A percentile compares a stretch with the other conserved stretches of the same genome.
Evolutionary conservation across 768 basidiomycete species (phyloP).

Genomic region (Macrolepiota fuliginosa): DNA sequence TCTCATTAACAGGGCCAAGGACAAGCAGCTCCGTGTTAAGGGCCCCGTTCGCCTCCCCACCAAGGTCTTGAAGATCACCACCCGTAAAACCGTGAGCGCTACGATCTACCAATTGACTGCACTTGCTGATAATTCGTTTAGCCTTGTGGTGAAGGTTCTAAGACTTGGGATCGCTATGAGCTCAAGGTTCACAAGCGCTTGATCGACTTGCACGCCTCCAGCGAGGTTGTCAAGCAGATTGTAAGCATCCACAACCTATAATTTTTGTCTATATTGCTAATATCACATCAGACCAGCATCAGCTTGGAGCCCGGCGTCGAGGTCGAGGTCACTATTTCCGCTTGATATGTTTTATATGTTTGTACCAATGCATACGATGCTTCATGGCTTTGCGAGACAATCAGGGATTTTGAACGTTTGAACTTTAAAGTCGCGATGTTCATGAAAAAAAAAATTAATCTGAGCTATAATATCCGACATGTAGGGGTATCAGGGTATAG

Average conservation of each 20-base stretch:
- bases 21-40: slow-evolving; percentile 99
- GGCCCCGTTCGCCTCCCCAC: slow-evolving; percentile 99
- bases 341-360: slow-evolving; percentile 33
- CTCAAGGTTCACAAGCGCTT: slow-evolving; percentile 99
- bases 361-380: background rate
- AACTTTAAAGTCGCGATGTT: background rate
- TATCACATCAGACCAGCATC: slow-evolving; percentile 78
- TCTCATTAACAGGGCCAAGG: slow-evolving; percentile 98
- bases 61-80: slow-evolving; percentile 98
- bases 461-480: background rate
- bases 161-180: slow-evolving; percentile 99
- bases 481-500: slow-evolving; percentile 9
- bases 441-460: background rate
- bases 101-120: background rate
- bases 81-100: slow-evolving; percentile 89
- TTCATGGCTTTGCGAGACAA: too few species aligned
- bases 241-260: slow-evolving; percentile 45
- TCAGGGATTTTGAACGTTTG: background rate
- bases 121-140: slow-evolving; percentile 27
- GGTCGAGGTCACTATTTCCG: slow-evolving; percentile 96
- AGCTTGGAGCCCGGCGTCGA: slow-evolving; percentile 99
- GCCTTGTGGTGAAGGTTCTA: slow-evolving; percentile 99
- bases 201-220: slow-evolving; percentile 97
- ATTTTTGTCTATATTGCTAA: background rate
- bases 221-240: slow-evolving; percentile 99